phyloP scores from a whole-genome alignment of 805 yeast genomes.

The Suhomyces vadensis region DNA sequence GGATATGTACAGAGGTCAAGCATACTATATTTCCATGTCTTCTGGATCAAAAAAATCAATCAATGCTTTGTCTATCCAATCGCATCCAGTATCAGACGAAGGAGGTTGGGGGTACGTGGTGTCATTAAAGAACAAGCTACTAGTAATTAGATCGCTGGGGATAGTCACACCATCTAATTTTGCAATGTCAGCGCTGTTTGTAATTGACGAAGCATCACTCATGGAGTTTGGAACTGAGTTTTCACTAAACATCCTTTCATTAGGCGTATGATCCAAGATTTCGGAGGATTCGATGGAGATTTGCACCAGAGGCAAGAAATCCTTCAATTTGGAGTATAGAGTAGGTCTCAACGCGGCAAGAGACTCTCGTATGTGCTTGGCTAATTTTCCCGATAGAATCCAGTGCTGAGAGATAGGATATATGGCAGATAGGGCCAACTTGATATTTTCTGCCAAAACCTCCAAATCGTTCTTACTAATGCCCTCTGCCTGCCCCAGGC shows the following conservation, averaged over 20 bases:
- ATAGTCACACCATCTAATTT: not conserved
- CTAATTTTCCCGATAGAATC: constrained; percentile 49
- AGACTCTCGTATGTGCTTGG: constrained; percentile 48
- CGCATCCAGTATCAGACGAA: constrained; percentile 53
- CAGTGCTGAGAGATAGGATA: constrained; percentile 53
- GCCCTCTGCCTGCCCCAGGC: not conserved
- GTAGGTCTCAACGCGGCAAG: constrained; percentile 44
- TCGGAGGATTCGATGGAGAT: constrained; percentile 7
- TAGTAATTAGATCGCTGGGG: not conserved
- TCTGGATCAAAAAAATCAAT: constrained; percentile 11
- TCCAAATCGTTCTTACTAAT: constrained; percentile 28
- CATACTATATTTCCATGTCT: not conserved
- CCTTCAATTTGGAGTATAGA: constrained; percentile 37
- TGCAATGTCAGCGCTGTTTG: not conserved
- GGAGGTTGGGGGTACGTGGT: constrained; percentile 1
- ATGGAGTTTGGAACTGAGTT: not conserved
- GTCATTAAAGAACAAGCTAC: not conserved
- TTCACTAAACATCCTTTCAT: not conserved
- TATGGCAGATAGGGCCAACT: constrained; percentile 49
- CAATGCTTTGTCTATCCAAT: constrained; percentile 51
- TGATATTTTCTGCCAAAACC: constrained; percentile 49
- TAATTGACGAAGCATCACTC: not conserved
- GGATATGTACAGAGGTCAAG: not conserved
- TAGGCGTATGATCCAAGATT: not conserved
- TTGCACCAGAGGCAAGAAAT: constrained; percentile 26